Evolutionary conservation across 139 green algal species (phyloP).

Genomic region (Chlorella sp.): DNA sequence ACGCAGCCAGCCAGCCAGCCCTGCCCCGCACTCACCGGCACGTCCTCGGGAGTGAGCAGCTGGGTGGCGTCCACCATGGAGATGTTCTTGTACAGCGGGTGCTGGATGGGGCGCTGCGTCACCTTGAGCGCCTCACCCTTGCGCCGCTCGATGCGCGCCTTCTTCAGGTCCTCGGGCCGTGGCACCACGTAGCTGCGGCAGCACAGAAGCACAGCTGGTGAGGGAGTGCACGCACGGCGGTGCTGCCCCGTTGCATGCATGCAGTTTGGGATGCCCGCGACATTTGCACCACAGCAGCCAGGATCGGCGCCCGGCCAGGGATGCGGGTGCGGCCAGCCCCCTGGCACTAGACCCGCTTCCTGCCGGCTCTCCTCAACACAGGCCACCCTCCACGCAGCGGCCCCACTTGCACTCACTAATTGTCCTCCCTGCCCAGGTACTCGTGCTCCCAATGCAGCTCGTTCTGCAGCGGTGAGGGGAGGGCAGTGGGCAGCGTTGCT

Average conservation of each 20-base stretch:
- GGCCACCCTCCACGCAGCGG: too few relatives aligned
- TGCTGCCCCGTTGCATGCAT: too few relatives aligned
- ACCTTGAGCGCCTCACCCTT: not conserved
- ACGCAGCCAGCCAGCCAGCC: not conserved
- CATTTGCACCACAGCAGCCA: too few relatives aligned
- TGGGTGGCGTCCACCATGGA: constrained; percentile 53
- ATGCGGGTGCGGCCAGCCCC: too few relatives aligned
- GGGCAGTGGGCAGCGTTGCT: too few relatives aligned
- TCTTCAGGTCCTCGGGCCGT: not conserved
- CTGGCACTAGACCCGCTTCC: too few relatives aligned
- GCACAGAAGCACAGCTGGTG: too few relatives aligned
- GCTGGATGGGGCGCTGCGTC: constrained; percentile 64
- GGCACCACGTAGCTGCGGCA: not conserved
- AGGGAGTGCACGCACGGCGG: too few relatives aligned
- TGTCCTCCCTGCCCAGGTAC: constrained; percentile 8
- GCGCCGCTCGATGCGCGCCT: not conserved
- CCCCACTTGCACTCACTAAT: not conserved
- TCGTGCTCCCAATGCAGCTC: constrained; percentile 54
- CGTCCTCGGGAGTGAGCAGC: constrained; percentile 20
- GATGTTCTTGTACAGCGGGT: constrained; percentile 82
- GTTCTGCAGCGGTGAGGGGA: not conserved
- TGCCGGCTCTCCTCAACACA: too few relatives aligned
- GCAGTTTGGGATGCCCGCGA: too few relatives aligned
- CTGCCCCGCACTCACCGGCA: not conserved
- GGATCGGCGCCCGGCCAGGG: too few relatives aligned